Base-by-base conservation (phyloP, 2,329 filamentous ascomycete species). In the Pseudocercospora cruenta region DNA sequence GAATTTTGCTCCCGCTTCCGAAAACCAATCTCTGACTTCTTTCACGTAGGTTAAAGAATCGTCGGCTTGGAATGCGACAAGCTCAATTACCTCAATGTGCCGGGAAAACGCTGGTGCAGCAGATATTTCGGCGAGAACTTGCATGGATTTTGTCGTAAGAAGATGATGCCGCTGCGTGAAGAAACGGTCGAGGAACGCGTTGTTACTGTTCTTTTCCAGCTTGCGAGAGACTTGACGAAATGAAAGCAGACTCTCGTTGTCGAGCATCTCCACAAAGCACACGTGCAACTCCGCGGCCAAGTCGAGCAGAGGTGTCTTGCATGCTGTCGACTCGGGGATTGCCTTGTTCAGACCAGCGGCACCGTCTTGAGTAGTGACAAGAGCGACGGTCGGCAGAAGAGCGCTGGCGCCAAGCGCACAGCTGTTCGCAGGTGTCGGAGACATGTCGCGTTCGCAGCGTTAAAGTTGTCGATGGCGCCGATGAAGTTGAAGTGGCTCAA, bases 201-300 rank as follows among this genome's bases (percentile, higher is more conserved):
- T 58, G 6, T 26, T 22, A 43, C 16, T 55, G n/a, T 63, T 57
- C 4, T 47, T 53, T 2, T 55, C 28, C 19, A 64, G 55, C 2
- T n/a, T 19, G 24, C 61, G 65, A 19, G 57, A 60, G 14, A 57
- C 62, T 36, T 45, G 22, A 9, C 65, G 65, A 19, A 67, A 31
- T 8, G 45, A n/a, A 8, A 58, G 26, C 10, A 67, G 45, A 19
- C 6, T 36, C 4, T 14, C 14, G 5, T 36, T 21, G 9, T 53
- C 57, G 12, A 55, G 33, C n/a, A 14, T 6, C 12, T 61, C 47
- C 16, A 57, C 65, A 31, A 67, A 61, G 19, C 5, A 9, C 22
- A 53, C 59, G 14, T 67, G 65, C n/a, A 67, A 21, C 49, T 64
- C 65, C 1, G 39, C 57, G 10, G 65, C 21, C 19, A 66, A 2